These are phyloP conservation scores for Brassica balearica DNA, from an alignment of 441 rosid species.

Conservation along the genomic window DNA sequence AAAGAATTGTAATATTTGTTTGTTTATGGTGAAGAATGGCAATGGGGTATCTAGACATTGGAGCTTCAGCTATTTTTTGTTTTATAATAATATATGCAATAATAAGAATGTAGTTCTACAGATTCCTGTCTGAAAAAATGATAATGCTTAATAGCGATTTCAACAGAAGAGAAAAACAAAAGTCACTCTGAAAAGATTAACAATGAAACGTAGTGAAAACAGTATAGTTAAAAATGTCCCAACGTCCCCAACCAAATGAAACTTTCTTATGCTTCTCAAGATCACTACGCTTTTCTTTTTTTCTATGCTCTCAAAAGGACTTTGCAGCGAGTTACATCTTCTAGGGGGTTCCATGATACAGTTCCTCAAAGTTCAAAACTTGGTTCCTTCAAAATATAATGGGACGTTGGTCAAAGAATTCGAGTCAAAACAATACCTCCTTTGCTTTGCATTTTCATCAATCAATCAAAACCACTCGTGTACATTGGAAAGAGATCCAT, in stretches of 20 bases:
- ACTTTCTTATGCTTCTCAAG: not conserved
- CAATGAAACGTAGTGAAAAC: not conserved
- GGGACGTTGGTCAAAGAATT: constrained; percentile 11
- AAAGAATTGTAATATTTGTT: no score
- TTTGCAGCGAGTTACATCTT: constrained; percentile 6
- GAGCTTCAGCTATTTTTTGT: not conserved
- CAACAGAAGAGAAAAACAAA: not conserved
- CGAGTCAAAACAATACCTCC: constrained; percentile 11
- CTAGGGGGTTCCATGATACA: not conserved
- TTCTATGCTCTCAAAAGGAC: not conserved
- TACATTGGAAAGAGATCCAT: not conserved
- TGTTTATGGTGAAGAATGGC: no score
- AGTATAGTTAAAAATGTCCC: constrained; percentile 4
- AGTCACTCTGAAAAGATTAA: not conserved
- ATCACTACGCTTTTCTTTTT: not conserved
- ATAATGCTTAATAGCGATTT: not conserved
- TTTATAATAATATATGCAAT: not conserved
- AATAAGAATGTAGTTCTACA: not conserved
- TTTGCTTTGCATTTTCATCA: not conserved
- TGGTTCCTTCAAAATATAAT: not conserved
- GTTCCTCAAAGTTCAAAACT: not conserved
- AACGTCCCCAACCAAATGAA: constrained; percentile 11
- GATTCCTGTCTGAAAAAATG: not conserved
- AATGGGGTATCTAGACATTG: no score
- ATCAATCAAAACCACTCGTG: constrained; percentile 1